A percentile compares a stretch with the other conserved stretches of the same genome.
These are phyloP conservation scores for Beta vulgaris DNA, from an alignment of 148 eudicot genomes.

Conservation along the genomic window DNA sequence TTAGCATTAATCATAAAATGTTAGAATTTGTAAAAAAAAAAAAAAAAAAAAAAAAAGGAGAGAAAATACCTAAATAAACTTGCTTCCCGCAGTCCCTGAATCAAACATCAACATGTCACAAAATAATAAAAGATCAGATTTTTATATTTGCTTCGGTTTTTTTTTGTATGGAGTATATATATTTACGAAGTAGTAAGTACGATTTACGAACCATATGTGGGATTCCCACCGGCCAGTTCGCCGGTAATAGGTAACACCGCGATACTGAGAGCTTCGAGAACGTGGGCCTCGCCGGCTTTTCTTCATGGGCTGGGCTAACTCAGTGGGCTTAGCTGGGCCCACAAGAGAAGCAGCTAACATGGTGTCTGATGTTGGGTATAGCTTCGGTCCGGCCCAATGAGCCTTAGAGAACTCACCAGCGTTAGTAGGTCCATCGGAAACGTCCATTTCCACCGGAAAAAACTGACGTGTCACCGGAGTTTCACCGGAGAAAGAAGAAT, in stretches of 20 bases:
- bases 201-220: conserved; percentile 66
- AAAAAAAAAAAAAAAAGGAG: background rate
- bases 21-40: background rate
- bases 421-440: conserved; percentile 13
- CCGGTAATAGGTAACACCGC: conserved; percentile 93
- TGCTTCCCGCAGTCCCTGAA: conserved; percentile 99
- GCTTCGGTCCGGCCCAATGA: conserved; percentile 81
- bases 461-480: conserved; percentile 80
- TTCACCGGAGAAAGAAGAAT: conserved; percentile 28
- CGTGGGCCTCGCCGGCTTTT: conserved; percentile 91
- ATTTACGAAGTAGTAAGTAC: background rate
- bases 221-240: conserved; percentile 98
- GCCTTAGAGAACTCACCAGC: conserved; percentile 49
- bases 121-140: conserved; percentile 2
- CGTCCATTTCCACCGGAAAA: conserved; percentile 58
- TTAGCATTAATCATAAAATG: background rate
- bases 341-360: background rate
- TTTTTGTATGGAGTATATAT: no score
- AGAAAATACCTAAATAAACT: conserved; percentile 79
- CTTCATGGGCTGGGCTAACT: conserved; percentile 55
- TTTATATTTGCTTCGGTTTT: no score
- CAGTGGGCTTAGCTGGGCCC: conserved; percentile 16
- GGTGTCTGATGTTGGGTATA: conserved; percentile 44
- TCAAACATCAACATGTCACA: conserved; percentile 8
- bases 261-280: conserved; percentile 87